phyloP scores from a whole-genome alignment of 495 filamentous ascomycete species.

The Neurospora sp. region DNA sequence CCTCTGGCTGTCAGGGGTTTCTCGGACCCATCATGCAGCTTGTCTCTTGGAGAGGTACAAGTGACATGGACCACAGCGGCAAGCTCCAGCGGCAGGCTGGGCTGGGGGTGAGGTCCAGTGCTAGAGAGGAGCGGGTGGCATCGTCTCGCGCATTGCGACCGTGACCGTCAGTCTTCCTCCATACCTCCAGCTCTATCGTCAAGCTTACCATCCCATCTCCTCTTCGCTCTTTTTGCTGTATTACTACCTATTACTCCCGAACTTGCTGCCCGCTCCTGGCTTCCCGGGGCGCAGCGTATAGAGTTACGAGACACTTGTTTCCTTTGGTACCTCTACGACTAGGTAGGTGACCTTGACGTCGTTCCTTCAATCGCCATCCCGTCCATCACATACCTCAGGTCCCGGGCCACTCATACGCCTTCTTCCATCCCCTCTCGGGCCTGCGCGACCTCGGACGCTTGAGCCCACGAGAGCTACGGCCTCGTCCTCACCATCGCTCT shows the following conservation, averaged over 20 bases:
- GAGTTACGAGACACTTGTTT: constrained; percentile 8
- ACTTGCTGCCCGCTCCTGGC: constrained; percentile 29
- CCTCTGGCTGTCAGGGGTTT: constrained; percentile 13
- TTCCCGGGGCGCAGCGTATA: constrained; percentile 29
- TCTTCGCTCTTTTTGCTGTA: constrained; percentile 26
- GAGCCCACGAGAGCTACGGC: background rate
- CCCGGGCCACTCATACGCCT: background rate
- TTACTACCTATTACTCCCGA: constrained; percentile 16
- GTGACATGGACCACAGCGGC: background rate
- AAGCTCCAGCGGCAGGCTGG: background rate
- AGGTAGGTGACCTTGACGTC: background rate
- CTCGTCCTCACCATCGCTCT: background rate
- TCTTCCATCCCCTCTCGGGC: background rate
- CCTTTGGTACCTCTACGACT: constrained; percentile 11
- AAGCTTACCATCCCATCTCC: constrained; percentile 14
- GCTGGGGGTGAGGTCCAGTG: background rate
- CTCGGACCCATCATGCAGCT: background rate
- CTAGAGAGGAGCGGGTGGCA: background rate
- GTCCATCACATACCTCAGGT: background rate
- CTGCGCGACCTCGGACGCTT: background rate
- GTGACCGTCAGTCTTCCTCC: constrained; percentile 11
- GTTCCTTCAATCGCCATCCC: background rate
- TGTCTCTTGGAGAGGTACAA: background rate
- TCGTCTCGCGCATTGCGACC: background rate
- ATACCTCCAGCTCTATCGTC: constrained; percentile 23